Evolutionary conservation across 441 rosid species (phyloP).

Genomic region (Hura crepitans): DNA sequence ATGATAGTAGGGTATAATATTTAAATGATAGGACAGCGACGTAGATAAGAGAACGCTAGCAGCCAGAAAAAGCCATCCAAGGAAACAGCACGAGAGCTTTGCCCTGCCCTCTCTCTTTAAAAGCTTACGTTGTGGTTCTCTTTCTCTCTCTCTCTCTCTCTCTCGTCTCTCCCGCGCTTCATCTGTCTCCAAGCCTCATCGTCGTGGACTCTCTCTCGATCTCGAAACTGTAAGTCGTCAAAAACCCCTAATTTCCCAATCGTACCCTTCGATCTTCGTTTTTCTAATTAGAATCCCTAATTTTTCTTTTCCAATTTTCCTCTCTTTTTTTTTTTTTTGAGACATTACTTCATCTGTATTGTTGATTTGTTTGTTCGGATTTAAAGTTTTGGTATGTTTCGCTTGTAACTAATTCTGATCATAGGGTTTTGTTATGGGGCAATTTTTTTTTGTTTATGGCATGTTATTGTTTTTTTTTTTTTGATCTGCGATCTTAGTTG

Average conservation of each 20-base stretch:
- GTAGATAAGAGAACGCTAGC: slow-evolving; percentile 23
- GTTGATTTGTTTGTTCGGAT: neutral
- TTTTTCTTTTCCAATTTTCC: neutral
- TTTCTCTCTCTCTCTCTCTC: no score
- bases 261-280: slow-evolving; percentile 22
- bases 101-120: slow-evolving; percentile 32
- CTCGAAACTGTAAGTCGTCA: slow-evolving; percentile 24
- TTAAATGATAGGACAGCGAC: slow-evolving; percentile 35
- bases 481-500: slow-evolving; percentile 10
- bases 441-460: neutral
- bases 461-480: slow-evolving; percentile 9
- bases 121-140: slow-evolving; percentile 20
- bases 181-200: slow-evolving; percentile 23
- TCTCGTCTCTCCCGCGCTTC: slow-evolving; percentile 21
- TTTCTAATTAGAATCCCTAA: slow-evolving; percentile 32
- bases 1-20: slow-evolving; percentile 19
- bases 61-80: slow-evolving; percentile 33
- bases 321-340: no score
- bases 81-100: slow-evolving; percentile 12
- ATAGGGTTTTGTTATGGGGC: neutral
- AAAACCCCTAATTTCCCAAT: slow-evolving; percentile 30
- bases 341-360: no score
- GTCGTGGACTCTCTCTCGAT: slow-evolving; percentile 30
- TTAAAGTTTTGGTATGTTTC: neutral
- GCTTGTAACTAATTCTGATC: slow-evolving; percentile 25